Evolutionary conservation across 1,284 basidiomycete species (phyloP), one percentile per base, ranked within the genome.

Genomic region (Ganoderma lingzhi): DNA sequence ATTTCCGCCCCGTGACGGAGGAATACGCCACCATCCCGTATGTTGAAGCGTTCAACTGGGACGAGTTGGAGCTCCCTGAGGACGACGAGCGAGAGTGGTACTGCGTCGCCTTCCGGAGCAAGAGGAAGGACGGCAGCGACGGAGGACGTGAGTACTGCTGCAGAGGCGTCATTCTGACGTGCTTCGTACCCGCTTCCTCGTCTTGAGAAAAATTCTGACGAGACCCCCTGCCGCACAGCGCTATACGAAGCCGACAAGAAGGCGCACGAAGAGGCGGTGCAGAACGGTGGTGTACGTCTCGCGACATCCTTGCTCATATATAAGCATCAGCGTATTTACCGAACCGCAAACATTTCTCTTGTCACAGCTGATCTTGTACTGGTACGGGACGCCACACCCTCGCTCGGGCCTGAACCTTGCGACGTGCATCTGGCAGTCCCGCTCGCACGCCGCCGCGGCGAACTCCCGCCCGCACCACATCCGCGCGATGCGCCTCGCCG

Each of bases 341-440:
- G 62, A 76, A 62, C 68, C 59, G 55, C 23, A 56, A 55, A 10
- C 39, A 41, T 3, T 62, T 61, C 64, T 64, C 55, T 58, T 70
- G 23, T 35, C 15, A 63, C 69, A 93, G 91, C 83, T 95, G 39
- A 87, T 95, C 65, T 82, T 94, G 75, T 97, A 97, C 79, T 96
- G 96, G 95, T 96, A 96, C 76, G 96, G 95, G 30, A 87, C 92
- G n/a, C 96, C 96, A 1, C 85, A 95, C 75, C 84, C 84, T 60
- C 77, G 83, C 28, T 92, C 91, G 0, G 92, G 95, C 0, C 85
- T 94, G 80, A 97, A 97, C 79, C 89, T 97, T 64, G 95, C 96
- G 2, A 97, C 96, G n/a, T 97, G 96, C 82, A 93, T 97, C 62
- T 98, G 96, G 96, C 93, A 95, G 80, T 94, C 92, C 51, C 89